Percentiles rank a stretch among this genome's conserved stretches.
phyloP scores from a whole-genome alignment of 768 basidiomycete genomes.

The Russula griseocarnosa region DNA sequence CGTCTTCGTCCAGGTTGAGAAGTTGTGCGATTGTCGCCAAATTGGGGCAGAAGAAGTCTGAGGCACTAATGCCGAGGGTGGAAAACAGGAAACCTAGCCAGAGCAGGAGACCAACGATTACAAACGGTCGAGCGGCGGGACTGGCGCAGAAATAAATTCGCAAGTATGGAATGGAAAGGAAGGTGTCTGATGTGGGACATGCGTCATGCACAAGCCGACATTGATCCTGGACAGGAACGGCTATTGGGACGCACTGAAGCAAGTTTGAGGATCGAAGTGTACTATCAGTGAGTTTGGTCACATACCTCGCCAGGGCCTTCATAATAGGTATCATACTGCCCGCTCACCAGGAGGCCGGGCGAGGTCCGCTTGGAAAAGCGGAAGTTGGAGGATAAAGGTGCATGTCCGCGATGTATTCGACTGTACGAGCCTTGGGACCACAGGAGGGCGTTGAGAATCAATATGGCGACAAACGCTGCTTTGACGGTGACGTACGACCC shows the following conservation, averaged over 20 bases:
- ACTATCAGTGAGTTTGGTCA: conserved; percentile 7
- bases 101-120: conserved; percentile 59
- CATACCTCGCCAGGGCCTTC: conserved; percentile 19
- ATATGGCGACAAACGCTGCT: conserved; percentile 47
- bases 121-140: conserved; percentile 48
- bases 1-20: conserved; percentile 85
- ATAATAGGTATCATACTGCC: neutral
- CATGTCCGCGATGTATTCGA: conserved; percentile 25
- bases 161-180: conserved; percentile 69
- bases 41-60: conserved; percentile 98
- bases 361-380: conserved; percentile 9
- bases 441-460: conserved; percentile 57
- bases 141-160: conserved; percentile 67
- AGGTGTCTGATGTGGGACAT: conserved; percentile 59
- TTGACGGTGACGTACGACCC: conserved; percentile 45
- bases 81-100: conserved; percentile 95
- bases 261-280: conserved; percentile 3
- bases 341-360: conserved; percentile 7
- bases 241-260: conserved; percentile 61
- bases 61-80: conserved; percentile 89
- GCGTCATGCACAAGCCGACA: conserved; percentile 56
- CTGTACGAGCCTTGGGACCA: conserved; percentile 49
- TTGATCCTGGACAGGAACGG: conserved; percentile 51
- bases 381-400: neutral
- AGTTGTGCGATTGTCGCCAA: conserved; percentile 82